Conservation (phyloP, 768 basidiomycete genomes). For the Mycena epipterygia region DNA sequence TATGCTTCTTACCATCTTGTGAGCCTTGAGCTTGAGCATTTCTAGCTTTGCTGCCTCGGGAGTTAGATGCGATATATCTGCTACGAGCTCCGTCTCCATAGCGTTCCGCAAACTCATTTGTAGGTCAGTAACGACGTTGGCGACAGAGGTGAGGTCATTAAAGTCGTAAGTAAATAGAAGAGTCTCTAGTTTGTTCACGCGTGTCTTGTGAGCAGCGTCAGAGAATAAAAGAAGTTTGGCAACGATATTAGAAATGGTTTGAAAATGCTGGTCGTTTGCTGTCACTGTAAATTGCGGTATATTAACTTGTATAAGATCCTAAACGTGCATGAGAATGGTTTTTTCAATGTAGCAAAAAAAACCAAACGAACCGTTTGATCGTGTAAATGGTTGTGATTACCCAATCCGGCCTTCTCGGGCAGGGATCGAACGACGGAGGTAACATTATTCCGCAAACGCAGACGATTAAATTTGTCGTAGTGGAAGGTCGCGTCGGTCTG, state of each 20-base stretch:
- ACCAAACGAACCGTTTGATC: constrained; percentile 70
- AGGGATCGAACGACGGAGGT: constrained; percentile 62
- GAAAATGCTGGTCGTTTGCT: constrained; percentile 86
- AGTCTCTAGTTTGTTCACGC: constrained; percentile 83
- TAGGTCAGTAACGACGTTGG: constrained; percentile 76
- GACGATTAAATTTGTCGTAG: constrained; percentile 95
- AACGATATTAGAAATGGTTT: constrained; percentile 88
- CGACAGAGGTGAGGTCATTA: constrained; percentile 79
- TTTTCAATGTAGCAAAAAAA: constrained; percentile 2
- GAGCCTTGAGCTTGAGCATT: constrained; percentile 76
- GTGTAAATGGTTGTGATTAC: constrained; percentile 64
- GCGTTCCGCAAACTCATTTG: constrained; percentile 80
- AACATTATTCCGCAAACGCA: constrained; percentile 82
- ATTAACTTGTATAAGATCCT: constrained; percentile 88
- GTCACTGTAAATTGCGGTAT: constrained; percentile 91
- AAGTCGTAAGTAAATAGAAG: constrained; percentile 92
- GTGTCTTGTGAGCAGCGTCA: constrained; percentile 85
- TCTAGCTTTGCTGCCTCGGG: constrained; percentile 65
- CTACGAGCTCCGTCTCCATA: constrained; percentile 63
- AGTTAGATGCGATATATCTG: constrained; percentile 54
- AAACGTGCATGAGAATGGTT: constrained; percentile 10
- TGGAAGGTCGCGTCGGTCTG: constrained; percentile 88
- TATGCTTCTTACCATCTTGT: constrained; percentile 50
- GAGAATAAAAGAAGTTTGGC: constrained; percentile 91
- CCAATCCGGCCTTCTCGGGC: constrained; percentile 51